Conservation (phyloP, 257 asterid genomes). For the Anisodus tanguticus region DNA sequence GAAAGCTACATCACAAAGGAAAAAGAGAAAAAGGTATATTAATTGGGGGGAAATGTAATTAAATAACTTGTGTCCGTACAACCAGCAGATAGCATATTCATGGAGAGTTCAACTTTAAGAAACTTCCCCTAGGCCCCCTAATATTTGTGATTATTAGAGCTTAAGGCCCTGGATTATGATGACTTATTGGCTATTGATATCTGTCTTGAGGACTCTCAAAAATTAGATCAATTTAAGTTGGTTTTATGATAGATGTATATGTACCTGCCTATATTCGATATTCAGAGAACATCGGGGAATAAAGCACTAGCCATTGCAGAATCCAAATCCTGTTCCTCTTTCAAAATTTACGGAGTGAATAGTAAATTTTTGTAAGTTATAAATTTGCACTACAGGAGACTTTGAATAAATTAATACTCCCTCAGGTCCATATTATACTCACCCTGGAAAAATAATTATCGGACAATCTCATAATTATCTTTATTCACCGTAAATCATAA, state of each 20-base stretch:
- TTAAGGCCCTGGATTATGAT: background rate
- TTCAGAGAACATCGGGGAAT: background rate
- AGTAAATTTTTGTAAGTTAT: background rate
- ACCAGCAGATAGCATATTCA: slow-evolving; percentile 28
- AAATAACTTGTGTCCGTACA: slow-evolving; percentile 21
- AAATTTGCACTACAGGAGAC: background rate
- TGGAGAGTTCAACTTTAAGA: background rate
- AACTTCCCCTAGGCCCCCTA: background rate
- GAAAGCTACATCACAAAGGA: slow-evolving; percentile 25
- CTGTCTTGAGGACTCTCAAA: no score
- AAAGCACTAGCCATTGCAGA: background rate
- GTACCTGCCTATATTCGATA: background rate
- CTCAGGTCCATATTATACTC: no score
- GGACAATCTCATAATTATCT: no score
- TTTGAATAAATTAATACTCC: background rate
- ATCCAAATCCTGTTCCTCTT: slow-evolving; percentile 3
- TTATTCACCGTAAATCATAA: no score
- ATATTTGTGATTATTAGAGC: background rate
- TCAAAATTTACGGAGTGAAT: background rate
- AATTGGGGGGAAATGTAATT: background rate
- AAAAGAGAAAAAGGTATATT: background rate
- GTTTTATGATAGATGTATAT: background rate
- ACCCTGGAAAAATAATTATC: no score
- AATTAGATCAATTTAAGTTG: background rate
- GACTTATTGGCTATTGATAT: no score